Conservation (phyloP, 257 asterid species). For the Nicotiana noctiflora region DNA sequence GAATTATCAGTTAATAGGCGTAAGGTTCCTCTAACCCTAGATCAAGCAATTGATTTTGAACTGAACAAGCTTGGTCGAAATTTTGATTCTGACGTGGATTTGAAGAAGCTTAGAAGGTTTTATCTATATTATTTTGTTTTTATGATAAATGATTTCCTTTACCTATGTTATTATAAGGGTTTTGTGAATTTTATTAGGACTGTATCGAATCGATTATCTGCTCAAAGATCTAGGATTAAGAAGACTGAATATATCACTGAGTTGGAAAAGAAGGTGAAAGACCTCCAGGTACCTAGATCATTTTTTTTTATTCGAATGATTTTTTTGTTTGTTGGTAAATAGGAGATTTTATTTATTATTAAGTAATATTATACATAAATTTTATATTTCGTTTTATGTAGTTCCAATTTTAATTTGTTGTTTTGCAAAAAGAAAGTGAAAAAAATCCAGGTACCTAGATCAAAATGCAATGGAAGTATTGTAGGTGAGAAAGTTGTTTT, state of each 20-base stretch:
- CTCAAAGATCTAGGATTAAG: constrained; percentile 35
- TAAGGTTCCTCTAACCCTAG: not conserved
- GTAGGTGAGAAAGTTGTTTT: no score
- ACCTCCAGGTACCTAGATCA: constrained; percentile 28
- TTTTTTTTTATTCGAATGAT: not conserved
- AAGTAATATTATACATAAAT: no score
- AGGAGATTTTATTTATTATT: no score
- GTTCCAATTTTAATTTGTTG: no score
- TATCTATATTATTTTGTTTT: not conserved
- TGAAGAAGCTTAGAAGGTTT: constrained; percentile 42
- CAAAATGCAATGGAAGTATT: no score
- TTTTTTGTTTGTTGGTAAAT: not conserved
- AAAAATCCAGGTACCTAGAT: constrained; percentile 26
- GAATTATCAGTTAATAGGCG: not conserved
- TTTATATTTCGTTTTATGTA: no score
- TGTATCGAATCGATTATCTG: constrained; percentile 52
- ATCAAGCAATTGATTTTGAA: constrained; percentile 11
- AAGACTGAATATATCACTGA: constrained; percentile 19
- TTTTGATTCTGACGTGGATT: constrained; percentile 8
- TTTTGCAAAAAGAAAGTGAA: constrained; percentile 7
- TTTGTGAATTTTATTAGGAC: constrained; percentile 22
- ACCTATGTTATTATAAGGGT: not conserved
- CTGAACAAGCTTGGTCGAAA: constrained; percentile 12
- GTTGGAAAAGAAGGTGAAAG: constrained; percentile 27
- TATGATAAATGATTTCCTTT: not conserved